Evolutionary conservation across 495 filamentous ascomycete species (phyloP), one percentile per base, ranked within the genome.

Genomic region (Glutinoglossum americanum): DNA sequence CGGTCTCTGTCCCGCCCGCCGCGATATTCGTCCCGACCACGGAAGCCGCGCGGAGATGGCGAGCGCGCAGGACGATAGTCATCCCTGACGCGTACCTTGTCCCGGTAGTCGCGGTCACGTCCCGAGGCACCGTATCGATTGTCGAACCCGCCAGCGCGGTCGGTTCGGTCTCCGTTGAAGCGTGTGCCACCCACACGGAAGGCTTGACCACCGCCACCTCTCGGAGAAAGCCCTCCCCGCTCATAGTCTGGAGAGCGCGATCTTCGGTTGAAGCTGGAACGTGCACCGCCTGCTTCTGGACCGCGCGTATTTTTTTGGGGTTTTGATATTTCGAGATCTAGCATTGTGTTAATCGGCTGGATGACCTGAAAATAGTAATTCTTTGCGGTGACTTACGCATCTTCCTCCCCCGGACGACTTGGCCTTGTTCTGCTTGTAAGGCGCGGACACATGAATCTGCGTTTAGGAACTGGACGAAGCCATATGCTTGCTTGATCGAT

Each of bases 401-500:
- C 69, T 85, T 87, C 56, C 88, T 79, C 19, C 88, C 89, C 65
- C 84, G 76, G 7, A 96, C 74, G 25, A 85, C 72, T 25, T 77
- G 76, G 4, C 85, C 87, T 69, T 97, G 86, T 60, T 94, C 82
- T 4, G 71, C 71, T 26, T 84, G 74, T 58, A 96, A 74, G 15
- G 89, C 88, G 28, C 73, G 71, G 59, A 78, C 72, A 61, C 87
- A 92, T 62, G 87, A 81, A 13, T 71, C 71, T 3, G 79, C 70
- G 37, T 88, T 86, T 57, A 94, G 74, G 60, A 90, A 98, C 65
- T 98, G 92, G 44, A 96, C 88, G 64, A 98, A 98, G 3, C 92
- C 92, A 70, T 94, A 98, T 1, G 89, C 89, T 67, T 89, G 87
- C 65, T 97, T 97, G 64, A 98, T 86, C 1, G 89, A 95, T 41